Base-by-base conservation (phyloP, 2,329 filamentous ascomycete species). In the Ceratocystis variospora region DNA sequence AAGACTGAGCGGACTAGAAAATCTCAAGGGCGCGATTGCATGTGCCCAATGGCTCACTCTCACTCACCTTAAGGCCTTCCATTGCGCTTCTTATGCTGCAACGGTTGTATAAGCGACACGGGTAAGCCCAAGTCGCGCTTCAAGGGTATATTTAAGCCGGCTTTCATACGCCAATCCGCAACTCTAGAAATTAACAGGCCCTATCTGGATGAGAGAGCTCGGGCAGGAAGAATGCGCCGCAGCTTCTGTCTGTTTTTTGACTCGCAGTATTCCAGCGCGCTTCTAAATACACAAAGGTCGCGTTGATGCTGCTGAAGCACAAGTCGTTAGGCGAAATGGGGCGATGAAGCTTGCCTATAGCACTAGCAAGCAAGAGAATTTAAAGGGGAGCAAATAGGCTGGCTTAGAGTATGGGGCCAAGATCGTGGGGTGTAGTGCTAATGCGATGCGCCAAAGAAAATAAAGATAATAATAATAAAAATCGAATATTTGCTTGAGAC, bases 21-120 rank as follows among this genome's bases (percentile, higher is more conserved):
- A 15, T 10, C 48, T 4, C 37, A 41, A 41, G 37, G 5, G 37
- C 37, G 22, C 8, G 7, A 25, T 25, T 53, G 48, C 8, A 5
- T 28, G 48, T 25, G 48, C 22, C 5, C 15, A 25, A 25, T 10
- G 48, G 37, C 37, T 41, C 12, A 5, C 37, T 41, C 48, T 28
- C 22, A 46, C 64, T 66, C 70, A 62, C 64, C 48, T 65, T 62
- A 41, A 61, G 46, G 55, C 45, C 66, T 64, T 65, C 63, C 63
- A 59, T 67, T 55, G 55, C 41, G 37, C 62, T 50, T 64, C 55
- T 68, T 59, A 66, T 62, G 63, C 53, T 65, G 61, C 44, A 62
- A 65, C 31, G 41, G 59, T 62, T 66, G 25, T 55, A 22, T 48
- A 63, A 64, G 48, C 57, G 44, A 53, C 19, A 31, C 61, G 50